phyloP scores from a whole-genome alignment of 441 rosid genomes.

The Syzygium syzygioides region DNA sequence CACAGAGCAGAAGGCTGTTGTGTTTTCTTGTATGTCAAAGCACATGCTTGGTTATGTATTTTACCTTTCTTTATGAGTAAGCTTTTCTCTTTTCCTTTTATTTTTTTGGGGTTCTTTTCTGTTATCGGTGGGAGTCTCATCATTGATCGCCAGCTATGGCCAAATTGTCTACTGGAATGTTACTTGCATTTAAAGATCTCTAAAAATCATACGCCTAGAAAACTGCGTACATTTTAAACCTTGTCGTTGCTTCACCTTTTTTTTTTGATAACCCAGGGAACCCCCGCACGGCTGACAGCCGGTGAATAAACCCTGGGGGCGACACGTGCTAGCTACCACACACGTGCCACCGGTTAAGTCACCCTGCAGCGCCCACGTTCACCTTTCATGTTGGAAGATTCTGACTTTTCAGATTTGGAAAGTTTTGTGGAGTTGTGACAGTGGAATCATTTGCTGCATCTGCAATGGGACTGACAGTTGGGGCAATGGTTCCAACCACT shows the following conservation, averaged over 20 bases:
- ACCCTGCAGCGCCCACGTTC: too few relatives aligned
- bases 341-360: too few relatives aligned
- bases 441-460: slow-evolving; percentile 93
- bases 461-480: slow-evolving; percentile 98
- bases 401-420: slow-evolving; percentile 56
- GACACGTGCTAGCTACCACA: too few relatives aligned
- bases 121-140: not conserved
- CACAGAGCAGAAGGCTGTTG: not conserved
- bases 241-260: not conserved
- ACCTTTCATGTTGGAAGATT: not conserved
- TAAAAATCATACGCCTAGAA: not conserved
- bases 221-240: not conserved
- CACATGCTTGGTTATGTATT: not conserved
- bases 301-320: too few relatives aligned
- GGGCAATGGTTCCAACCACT: slow-evolving; percentile 90
- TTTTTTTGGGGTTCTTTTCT: not conserved
- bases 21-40: not conserved
- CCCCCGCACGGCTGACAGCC: too few relatives aligned
- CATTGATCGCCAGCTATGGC: not conserved
- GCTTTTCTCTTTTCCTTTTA: not conserved
- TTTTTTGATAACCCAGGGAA: too few relatives aligned
- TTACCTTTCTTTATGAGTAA: not conserved
- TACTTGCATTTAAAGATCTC: not conserved
- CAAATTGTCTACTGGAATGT: not conserved
- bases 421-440: slow-evolving; percentile 89